These are phyloP conservation scores for Wolfiporia cocos DNA, from an alignment of 1,284 basidiomycete genomes.

Conservation along the genomic window DNA sequence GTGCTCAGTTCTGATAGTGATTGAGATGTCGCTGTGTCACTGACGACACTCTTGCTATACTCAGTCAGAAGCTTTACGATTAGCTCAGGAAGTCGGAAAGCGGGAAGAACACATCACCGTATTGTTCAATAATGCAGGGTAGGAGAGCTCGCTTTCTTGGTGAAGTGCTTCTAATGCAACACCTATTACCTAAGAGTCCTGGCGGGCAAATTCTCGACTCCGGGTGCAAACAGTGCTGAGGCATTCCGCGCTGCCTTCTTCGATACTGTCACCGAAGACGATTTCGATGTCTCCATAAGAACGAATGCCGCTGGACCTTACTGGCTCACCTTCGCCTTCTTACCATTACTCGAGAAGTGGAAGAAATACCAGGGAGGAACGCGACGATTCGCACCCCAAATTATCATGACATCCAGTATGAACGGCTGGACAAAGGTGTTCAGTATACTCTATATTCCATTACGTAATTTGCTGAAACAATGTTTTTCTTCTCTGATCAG, in stretches of 20 bases:
- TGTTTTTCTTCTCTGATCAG: constrained; percentile 13
- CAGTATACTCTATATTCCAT: not conserved
- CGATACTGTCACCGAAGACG: constrained; percentile 32
- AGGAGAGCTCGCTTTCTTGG: not conserved
- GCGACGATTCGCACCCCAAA: constrained; percentile 38
- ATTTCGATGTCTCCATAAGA: constrained; percentile 32
- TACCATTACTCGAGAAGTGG: constrained; percentile 45
- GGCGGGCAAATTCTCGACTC: constrained; percentile 28
- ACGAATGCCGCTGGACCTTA: constrained; percentile 44
- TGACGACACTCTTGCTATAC: not conserved
- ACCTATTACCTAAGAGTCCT: constrained; percentile 1
- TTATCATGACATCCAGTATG: constrained; percentile 49
- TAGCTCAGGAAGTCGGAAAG: constrained; percentile 35
- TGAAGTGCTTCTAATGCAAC: constrained; percentile 2
- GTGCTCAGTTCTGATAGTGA: constrained; percentile 2
- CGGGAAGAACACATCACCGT: constrained; percentile 39
- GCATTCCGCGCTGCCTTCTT: constrained; percentile 35
- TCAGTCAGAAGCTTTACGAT: constrained; percentile 38
- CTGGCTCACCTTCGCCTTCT: constrained; percentile 46
- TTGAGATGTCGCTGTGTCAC: too few species aligned
- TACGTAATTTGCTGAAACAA: not conserved
- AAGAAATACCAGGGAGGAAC: constrained; percentile 20
- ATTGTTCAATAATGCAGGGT: constrained; percentile 35
- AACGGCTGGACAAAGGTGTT: constrained; percentile 49
- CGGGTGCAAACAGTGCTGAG: constrained; percentile 28